Conservation (phyloP, 495 filamentous ascomycete genomes). For the Lasiosphaeriaceae sp. region DNA sequence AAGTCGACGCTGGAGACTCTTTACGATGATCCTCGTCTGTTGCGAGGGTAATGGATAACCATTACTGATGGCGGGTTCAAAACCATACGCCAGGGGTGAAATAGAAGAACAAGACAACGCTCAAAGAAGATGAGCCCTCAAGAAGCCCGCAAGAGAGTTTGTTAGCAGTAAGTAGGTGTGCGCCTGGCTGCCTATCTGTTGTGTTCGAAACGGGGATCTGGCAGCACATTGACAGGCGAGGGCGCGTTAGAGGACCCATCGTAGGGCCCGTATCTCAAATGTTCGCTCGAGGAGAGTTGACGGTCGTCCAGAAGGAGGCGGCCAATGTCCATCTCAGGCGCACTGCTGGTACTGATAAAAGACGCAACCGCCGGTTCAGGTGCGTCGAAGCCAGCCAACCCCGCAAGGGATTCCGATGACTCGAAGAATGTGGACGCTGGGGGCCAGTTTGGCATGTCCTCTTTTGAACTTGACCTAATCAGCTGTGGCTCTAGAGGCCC, state of each 20-base stretch:
- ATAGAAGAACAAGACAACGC: not conserved
- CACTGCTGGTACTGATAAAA: slow-evolving; percentile 8
- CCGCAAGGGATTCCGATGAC: slow-evolving; percentile 27
- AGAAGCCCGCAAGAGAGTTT: not conserved
- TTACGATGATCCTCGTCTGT: no score
- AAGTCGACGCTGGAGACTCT: no score
- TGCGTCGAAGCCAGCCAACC: slow-evolving; percentile 21
- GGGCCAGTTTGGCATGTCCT: slow-evolving; percentile 38
- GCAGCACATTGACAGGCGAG: not conserved
- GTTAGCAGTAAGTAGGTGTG: not conserved
- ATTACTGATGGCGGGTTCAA: no score
- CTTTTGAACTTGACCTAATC: slow-evolving; percentile 36
- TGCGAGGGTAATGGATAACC: no score
- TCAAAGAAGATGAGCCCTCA: not conserved
- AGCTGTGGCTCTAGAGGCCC: slow-evolving; percentile 32
- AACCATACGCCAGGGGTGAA: not conserved
- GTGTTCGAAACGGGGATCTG: not conserved
- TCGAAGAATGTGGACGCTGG: slow-evolving; percentile 25
- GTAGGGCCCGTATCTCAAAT: not conserved
- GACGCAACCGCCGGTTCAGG: slow-evolving; percentile 19
- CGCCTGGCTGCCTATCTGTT: not conserved
- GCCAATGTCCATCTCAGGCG: slow-evolving; percentile 47
- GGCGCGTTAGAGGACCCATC: not conserved
- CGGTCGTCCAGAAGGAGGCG: slow-evolving; percentile 47
- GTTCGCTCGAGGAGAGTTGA: not conserved